phyloP scores from a whole-genome alignment of 495 filamentous ascomycete genomes.

The Hypoxylon rickii region DNA sequence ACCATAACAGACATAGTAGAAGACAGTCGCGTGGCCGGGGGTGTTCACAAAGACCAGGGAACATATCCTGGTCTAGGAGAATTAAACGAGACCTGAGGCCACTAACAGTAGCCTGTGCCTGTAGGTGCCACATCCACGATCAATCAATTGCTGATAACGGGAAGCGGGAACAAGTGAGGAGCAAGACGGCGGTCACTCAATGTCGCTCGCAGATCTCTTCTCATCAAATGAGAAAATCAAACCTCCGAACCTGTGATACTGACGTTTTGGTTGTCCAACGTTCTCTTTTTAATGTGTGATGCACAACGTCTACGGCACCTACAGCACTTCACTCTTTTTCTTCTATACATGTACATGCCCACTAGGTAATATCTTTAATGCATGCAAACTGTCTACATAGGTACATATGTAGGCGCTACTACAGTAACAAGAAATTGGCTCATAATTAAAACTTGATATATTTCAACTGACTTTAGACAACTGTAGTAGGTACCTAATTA shows the following conservation, averaged over 20 bases:
- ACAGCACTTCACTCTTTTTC: no score
- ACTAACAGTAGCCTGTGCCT: slow-evolving; percentile 8
- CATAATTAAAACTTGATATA: no score
- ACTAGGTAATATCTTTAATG: no score
- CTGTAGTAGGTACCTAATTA: background rate
- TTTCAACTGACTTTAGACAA: no score
- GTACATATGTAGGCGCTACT: no score
- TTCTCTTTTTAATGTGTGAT: background rate
- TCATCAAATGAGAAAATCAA: slow-evolving; percentile 24
- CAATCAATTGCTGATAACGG: slow-evolving; percentile 9
- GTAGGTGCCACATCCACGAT: background rate
- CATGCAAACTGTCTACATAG: no score
- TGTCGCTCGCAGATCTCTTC: slow-evolving; percentile 19
- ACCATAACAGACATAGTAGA: no score
- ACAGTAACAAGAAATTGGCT: no score
- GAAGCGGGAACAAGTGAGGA: slow-evolving; percentile 1
- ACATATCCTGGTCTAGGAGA: slow-evolving; percentile 11
- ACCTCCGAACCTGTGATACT: slow-evolving; percentile 26
- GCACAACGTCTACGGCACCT: background rate
- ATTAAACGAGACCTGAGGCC: slow-evolving; percentile 14
- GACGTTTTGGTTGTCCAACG: slow-evolving; percentile 1
- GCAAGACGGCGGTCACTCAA: slow-evolving; percentile 10
- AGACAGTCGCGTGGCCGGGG: background rate
- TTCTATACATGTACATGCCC: no score
- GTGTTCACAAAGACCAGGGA: slow-evolving; percentile 11